phyloP scores from a whole-genome alignment of 257 asterid genomes.

The Forsythia viridissima region DNA sequence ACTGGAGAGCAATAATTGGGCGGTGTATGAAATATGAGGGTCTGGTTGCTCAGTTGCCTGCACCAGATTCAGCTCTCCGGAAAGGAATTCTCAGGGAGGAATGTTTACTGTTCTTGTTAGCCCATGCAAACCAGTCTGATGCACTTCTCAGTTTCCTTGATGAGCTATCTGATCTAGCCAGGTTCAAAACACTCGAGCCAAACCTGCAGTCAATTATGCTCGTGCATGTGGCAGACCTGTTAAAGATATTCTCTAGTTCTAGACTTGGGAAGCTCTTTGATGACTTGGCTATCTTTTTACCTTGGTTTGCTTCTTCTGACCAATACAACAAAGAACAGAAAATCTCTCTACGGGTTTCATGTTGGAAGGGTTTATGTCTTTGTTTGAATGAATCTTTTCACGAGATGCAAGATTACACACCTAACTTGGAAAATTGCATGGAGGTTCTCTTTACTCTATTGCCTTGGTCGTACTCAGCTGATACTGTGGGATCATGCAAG shows the following conservation, averaged over 20 bases:
- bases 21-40: slow-evolving; percentile 80
- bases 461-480: slow-evolving; percentile 47
- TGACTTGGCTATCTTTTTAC: slow-evolving; percentile 61
- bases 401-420: slow-evolving; percentile 43
- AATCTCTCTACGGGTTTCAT: slow-evolving; percentile 60
- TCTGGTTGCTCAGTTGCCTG: slow-evolving; percentile 48
- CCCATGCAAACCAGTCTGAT: slow-evolving; percentile 70
- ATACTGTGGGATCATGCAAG: slow-evolving; percentile 31
- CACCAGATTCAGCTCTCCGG: slow-evolving; percentile 32
- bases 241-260: slow-evolving; percentile 70
- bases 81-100: slow-evolving; percentile 76
- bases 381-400: slow-evolving; percentile 58
- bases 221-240: slow-evolving; percentile 63
- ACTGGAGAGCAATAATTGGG: slow-evolving; percentile 75
- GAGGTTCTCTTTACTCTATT: slow-evolving; percentile 62
- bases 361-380: slow-evolving; percentile 85
- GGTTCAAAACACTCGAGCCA: slow-evolving; percentile 79
- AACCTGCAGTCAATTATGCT: slow-evolving; percentile 74
- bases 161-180: slow-evolving; percentile 69
- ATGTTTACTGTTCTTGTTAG: slow-evolving; percentile 69
- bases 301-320: slow-evolving; percentile 52
- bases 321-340: slow-evolving; percentile 42
- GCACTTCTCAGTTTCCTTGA: slow-evolving; percentile 81
- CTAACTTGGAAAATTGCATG: slow-evolving; percentile 71
- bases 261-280: slow-evolving; percentile 72